phyloP scores from a whole-genome alignment of 345 rosid genomes.

The Hypericum perforatum region DNA sequence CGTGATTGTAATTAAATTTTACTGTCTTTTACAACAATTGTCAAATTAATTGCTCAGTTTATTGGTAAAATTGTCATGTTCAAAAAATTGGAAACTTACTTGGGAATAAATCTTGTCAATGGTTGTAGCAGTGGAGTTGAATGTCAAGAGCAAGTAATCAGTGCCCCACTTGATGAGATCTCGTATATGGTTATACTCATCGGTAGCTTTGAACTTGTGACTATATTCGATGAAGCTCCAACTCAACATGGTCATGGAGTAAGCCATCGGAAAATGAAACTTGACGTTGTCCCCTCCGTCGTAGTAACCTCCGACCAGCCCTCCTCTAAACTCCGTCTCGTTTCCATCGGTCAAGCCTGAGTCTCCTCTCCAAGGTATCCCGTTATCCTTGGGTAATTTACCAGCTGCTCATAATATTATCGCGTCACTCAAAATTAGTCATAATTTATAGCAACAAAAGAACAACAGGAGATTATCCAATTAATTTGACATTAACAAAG shows the following conservation, averaged over 20 bases:
- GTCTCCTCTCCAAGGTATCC: no score
- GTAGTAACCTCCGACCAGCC: slow-evolving; percentile 76
- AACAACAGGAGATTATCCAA: not conserved
- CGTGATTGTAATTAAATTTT: no score
- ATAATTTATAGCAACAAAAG: not conserved
- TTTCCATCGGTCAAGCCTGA: slow-evolving; percentile 63
- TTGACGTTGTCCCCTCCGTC: slow-evolving; percentile 74
- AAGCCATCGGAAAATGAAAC: slow-evolving; percentile 89
- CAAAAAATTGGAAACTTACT: slow-evolving; percentile 19
- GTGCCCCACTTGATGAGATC: slow-evolving; percentile 81
- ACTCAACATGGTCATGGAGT: slow-evolving; percentile 79
- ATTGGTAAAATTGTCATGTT: no score
- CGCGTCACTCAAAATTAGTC: no score
- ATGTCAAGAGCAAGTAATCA: slow-evolving; percentile 73
- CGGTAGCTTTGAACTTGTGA: slow-evolving; percentile 49
- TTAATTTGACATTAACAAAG: not conserved
- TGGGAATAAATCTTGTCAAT: slow-evolving; percentile 54
- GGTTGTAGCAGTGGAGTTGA: slow-evolving; percentile 58
- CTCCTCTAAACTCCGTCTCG: slow-evolving; percentile 33
- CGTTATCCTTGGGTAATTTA: slow-evolving; percentile 50
- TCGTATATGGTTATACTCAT: slow-evolving; percentile 47
- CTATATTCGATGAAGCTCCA: slow-evolving; percentile 85
- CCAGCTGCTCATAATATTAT: slow-evolving; percentile 67
- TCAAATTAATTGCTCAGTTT: no score
- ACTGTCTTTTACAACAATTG: no score